These are phyloP conservation scores for Pestalotiopsis sp. DNA, from an alignment of 2,329 filamentous ascomycete species.

Conservation along the genomic window DNA sequence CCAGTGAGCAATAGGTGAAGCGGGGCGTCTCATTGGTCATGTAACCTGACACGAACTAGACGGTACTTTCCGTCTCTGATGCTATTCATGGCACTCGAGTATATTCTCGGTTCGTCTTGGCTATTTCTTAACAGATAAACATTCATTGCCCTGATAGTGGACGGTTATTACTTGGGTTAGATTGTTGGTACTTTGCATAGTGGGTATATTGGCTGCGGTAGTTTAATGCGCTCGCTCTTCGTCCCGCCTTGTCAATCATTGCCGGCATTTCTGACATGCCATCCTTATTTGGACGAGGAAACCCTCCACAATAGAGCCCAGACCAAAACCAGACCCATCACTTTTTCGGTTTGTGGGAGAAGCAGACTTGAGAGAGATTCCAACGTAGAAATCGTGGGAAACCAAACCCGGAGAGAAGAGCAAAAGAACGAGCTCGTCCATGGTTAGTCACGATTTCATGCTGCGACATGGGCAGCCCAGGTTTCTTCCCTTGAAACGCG, in stretches of 20 bases:
- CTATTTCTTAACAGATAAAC: too few relatives aligned
- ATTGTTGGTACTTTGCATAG: neutral
- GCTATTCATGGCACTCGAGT: neutral
- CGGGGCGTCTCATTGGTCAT: neutral
- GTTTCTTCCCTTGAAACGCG: conserved; percentile 4
- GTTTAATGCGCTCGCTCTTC: neutral
- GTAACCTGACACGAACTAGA: neutral
- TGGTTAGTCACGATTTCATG: neutral
- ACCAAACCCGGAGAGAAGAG: neutral
- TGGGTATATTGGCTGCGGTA: neutral
- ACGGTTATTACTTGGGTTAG: neutral
- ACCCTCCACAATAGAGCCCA: neutral
- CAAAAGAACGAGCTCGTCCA: neutral
- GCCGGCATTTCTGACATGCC: neutral
- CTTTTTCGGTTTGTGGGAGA: neutral
- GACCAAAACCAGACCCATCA: too few relatives aligned
- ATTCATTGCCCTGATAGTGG: too few relatives aligned
- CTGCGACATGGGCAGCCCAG: neutral
- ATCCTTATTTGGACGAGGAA: neutral
- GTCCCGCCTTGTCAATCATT: neutral
- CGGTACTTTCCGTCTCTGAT: neutral
- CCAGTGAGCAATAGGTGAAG: neutral
- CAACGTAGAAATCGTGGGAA: too few relatives aligned
- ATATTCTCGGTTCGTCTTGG: neutral
- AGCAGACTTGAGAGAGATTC: neutral